Base-by-base conservation (phyloP, 176 grass and related monocot species). In the Oryza longistaminata region DNA sequence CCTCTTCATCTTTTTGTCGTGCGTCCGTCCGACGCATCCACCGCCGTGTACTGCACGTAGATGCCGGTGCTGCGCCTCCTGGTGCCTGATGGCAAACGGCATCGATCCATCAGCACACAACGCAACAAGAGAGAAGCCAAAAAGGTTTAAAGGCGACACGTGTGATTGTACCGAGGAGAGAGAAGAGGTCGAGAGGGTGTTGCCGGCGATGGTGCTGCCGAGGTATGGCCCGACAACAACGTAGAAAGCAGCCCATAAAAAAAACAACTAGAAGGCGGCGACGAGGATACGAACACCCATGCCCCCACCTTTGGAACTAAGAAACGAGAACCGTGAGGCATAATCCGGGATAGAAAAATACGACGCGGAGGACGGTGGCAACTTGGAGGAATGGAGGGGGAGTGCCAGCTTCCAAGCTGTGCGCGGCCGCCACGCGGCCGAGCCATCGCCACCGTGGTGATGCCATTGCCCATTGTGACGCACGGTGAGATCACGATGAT, bases 341-440 rank as follows among this genome's bases (percentile, higher is more conserved):
- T 29, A 29, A 29, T 29, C 27, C 27, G 1, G 27, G 27, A n/a
- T n/a, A n/a, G 27, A 29, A 29, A 29, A 29, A 29, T 29, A 1
- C 27, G 27, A 29, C 70, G n/a, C 5, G 6, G 25, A 34, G 33
- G 64, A 50, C 13, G 0, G n/a, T 9, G 24, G n/a, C 27, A 29
- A 95, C 96, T 93, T 98, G 93, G 66, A 99, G 6, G 89, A 91
- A 83, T 99, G 96, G 64, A n/a, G 93, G 14, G 96, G 93, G 3
- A 89, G 90, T 99, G 90, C 93, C 96, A 99, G 15, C 27, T 29
- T 1, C 27, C 27, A 1, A 29, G 27, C 96, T 90, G 70, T 99
- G 96, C n/a, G 31, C 94, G 73, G 40, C 96, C n/a, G 42, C 87
- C 76, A 88, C 19, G n/a, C 3, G 67, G 71, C 72, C 73, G 76